Conservation (phyloP, 2,329 filamentous ascomycete species). For the Rhynchosporium agropyri region DNA sequence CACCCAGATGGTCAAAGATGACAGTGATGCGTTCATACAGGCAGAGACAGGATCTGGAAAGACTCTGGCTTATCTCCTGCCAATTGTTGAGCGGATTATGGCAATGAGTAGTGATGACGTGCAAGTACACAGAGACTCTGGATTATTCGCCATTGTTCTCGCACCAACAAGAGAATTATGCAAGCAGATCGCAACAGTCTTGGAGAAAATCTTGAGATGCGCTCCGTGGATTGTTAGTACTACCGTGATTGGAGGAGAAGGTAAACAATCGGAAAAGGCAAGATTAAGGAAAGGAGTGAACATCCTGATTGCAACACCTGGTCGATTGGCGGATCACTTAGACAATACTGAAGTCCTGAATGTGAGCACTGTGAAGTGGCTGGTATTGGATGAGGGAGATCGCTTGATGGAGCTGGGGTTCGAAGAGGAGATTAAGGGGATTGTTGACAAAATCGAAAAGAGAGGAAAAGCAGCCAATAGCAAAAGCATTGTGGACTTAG, state of each 20-base stretch:
- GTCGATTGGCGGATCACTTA: conserved; percentile 86
- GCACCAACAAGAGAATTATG: conserved; percentile 92
- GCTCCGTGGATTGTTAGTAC: conserved; percentile 94
- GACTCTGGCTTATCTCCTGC: conserved; percentile 92
- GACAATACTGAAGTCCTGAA: conserved; percentile 89
- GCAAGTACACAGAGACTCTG: conserved; percentile 78
- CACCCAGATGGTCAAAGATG: conserved; percentile 74
- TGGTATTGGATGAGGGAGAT: conserved; percentile 94
- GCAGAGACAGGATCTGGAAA: conserved; percentile 98
- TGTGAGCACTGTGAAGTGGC: conserved; percentile 86
- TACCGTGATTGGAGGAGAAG: conserved; percentile 72
- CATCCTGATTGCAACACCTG: conserved; percentile 92
- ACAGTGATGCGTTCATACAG: conserved; percentile 92
- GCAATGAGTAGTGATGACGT: conserved; percentile 62
- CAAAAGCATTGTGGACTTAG: conserved; percentile 59
- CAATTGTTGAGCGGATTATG: conserved; percentile 87
- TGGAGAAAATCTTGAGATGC: conserved; percentile 84
- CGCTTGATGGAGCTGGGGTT: conserved; percentile 98
- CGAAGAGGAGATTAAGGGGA: conserved; percentile 87
- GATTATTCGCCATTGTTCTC: conserved; percentile 90
- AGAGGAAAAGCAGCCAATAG: conserved; percentile 61
- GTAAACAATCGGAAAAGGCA: conserved; percentile 84
- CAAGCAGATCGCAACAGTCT: conserved; percentile 86
- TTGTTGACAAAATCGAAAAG: conserved; percentile 77
- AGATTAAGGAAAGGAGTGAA: conserved; percentile 91